Conservation (phyloP, 768 basidiomycete genomes). For the Gymnopilus dilepis region DNA sequence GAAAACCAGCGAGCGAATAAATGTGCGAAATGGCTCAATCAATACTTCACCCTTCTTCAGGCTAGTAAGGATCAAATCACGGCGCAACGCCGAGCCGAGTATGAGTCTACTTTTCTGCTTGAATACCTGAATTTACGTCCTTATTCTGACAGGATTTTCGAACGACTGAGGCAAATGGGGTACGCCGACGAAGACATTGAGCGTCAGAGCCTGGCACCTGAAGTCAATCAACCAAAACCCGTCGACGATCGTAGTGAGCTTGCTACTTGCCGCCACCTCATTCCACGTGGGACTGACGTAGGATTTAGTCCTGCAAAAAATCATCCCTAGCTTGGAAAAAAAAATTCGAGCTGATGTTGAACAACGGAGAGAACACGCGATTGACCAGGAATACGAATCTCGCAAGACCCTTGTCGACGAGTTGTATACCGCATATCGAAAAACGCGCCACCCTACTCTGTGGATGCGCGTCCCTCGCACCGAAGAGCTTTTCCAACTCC, state of each 20-base stretch:
- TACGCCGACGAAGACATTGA: background rate
- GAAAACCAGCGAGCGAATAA: background rate
- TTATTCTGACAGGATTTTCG: background rate
- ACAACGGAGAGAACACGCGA: background rate
- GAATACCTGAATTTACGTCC: background rate
- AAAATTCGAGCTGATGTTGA: background rate
- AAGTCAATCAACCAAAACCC: background rate
- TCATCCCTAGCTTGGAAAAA: background rate
- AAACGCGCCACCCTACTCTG: background rate
- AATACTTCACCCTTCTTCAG: background rate
- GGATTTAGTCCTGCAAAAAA: background rate
- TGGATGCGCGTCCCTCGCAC: background rate
- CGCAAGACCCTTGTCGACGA: background rate
- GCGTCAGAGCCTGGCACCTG: background rate
- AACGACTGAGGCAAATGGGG: background rate
- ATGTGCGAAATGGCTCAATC: background rate
- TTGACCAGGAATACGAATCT: background rate
- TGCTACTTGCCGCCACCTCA: background rate
- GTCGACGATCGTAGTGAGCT: background rate
- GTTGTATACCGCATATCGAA: background rate
- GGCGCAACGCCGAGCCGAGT: background rate
- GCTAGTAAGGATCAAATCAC: background rate
- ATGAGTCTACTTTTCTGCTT: background rate
- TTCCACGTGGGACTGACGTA: background rate
- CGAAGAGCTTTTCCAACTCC: background rate